Evolutionary conservation across 192 early-diverging fungal genomes (phyloP).

Genomic region (Cladochytrium replicatum): DNA sequence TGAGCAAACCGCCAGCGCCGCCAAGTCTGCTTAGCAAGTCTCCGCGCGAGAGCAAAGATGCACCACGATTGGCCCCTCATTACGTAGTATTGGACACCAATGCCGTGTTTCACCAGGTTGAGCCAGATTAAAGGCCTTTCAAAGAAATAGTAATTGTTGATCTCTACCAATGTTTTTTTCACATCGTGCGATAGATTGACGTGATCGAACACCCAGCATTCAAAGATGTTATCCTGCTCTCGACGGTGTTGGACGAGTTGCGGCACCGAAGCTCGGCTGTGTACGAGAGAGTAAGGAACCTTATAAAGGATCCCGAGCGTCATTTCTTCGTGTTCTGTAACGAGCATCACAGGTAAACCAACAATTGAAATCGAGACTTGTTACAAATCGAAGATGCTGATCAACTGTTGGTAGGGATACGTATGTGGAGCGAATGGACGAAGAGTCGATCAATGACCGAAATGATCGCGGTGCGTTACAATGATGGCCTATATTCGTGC

Average conservation of each 20-base stretch:
- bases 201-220: conserved; percentile 82
- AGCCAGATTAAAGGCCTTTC: not conserved
- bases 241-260: conserved; percentile 91
- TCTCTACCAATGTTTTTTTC: not conserved
- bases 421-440: conserved; percentile 67
- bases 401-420: conserved; percentile 51
- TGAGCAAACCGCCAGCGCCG: conserved; percentile 2
- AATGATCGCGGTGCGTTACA: conserved; percentile 67
- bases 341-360: conserved; percentile 67
- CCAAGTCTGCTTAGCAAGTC: conserved; percentile 5
- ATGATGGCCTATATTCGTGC: not conserved
- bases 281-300: conserved; percentile 65
- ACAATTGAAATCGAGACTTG: not conserved
- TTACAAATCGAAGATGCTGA: not conserved
- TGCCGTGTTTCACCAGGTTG: conserved; percentile 51
- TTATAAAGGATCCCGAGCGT: conserved; percentile 63
- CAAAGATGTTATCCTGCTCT: conserved; percentile 81
- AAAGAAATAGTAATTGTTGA: not conserved
- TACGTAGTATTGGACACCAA: conserved; percentile 94
- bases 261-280: conserved; percentile 68
- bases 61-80: conserved; percentile 48
- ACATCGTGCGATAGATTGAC: conserved; percentile 74
- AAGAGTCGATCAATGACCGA: conserved; percentile 87
- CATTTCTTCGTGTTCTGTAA: conserved; percentile 92
- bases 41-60: conserved; percentile 37